Percentiles rank a stretch among this genome's conserved stretches.
These are phyloP conservation scores for Trichoderma virens DNA, from an alignment of 495 filamentous ascomycete genomes.

Conservation along the genomic window DNA sequence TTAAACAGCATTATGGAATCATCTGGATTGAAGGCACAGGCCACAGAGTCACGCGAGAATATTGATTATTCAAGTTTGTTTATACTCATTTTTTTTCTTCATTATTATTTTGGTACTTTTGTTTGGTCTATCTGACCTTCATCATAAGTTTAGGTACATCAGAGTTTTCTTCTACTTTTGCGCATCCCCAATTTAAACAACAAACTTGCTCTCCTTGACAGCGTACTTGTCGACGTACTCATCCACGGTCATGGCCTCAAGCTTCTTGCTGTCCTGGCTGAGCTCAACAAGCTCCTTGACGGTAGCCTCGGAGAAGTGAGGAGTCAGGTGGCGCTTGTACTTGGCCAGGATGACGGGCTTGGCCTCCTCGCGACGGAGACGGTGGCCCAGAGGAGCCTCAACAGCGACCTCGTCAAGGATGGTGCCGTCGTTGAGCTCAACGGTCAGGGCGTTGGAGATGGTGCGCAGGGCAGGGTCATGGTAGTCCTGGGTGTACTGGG, in stretches of 20 bases:
- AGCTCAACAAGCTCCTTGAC: conserved; percentile 73
- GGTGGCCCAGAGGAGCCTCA: conserved; percentile 91
- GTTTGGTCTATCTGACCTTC: background rate
- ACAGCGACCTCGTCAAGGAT: conserved; percentile 84
- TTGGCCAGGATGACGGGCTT: conserved; percentile 94
- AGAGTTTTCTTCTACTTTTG: background rate
- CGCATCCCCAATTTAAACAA: conserved; percentile 21
- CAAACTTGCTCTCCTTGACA: conserved; percentile 47
- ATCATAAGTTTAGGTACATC: background rate
- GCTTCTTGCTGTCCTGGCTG: conserved; percentile 59
- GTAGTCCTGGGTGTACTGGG: conserved; percentile 89
- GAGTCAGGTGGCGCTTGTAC: conserved; percentile 83
- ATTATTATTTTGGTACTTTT: background rate
- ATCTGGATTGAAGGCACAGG: no score
- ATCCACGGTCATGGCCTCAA: conserved; percentile 79
- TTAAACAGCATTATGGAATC: no score
- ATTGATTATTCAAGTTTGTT: no score
- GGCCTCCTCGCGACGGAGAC: conserved; percentile 84
- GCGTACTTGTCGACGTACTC: conserved; percentile 92
- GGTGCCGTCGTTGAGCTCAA: conserved; percentile 93
- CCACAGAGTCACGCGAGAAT: no score
- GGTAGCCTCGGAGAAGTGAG: conserved; percentile 67
- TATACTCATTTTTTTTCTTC: background rate
- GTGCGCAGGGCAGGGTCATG: conserved; percentile 86
- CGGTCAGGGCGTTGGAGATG: conserved; percentile 91